A percentile compares a stretch with the other conserved stretches of the same genome.
phyloP scores from a whole-genome alignment of 169 alveolate species.

The Eimeria maxima region DNA sequence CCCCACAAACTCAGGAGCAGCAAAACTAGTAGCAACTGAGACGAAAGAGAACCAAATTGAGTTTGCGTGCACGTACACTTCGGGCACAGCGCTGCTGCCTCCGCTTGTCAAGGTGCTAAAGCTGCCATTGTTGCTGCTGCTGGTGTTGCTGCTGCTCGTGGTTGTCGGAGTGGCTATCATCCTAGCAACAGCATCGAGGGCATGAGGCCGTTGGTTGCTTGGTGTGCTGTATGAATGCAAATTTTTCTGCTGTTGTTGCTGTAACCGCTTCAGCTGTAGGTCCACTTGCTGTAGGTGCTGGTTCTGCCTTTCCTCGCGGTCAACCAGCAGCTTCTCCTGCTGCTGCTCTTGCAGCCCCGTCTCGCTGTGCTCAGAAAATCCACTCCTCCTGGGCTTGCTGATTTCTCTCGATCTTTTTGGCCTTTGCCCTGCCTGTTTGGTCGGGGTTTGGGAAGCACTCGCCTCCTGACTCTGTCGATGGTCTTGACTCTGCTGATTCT shows the following conservation, averaged over 20 bases:
- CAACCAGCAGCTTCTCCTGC: slow-evolving; percentile 14
- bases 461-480: background rate
- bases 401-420: background rate
- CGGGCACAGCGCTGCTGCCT: slow-evolving; percentile 5
- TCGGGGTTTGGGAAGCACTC: background rate
- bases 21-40: background rate
- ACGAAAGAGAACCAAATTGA: background rate
- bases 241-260: background rate
- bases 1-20: background rate
- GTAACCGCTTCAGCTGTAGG: background rate
- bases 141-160: slow-evolving; percentile 14
- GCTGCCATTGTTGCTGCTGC: background rate
- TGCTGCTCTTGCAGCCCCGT: background rate
- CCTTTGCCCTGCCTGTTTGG: background rate
- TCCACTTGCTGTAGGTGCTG: background rate
- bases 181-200: slow-evolving; percentile 21
- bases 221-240: background rate
- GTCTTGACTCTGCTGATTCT: background rate
- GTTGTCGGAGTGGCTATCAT: background rate
- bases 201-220: background rate
- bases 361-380: background rate
- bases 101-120: background rate
- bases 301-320: background rate
- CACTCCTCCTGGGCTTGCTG: background rate
- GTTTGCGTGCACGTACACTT: background rate